Conservation (phyloP, 1,139 yeast species). For the Geotrichum candidum region DNA sequence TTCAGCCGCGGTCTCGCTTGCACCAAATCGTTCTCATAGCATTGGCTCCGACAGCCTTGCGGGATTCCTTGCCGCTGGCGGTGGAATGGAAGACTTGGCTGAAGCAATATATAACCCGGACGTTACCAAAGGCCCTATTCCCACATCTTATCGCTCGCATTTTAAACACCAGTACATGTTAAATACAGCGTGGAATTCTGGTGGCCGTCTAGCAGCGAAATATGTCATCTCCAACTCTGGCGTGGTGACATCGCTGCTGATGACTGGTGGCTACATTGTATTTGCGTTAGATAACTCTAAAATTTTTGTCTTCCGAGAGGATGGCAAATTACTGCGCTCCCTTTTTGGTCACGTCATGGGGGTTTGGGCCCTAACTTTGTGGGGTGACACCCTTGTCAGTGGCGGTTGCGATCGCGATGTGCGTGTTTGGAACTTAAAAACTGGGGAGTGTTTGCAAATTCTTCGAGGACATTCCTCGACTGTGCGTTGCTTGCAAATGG, state of each 20-base stretch:
- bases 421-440: constrained; percentile 78
- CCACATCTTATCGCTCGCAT: constrained; percentile 38
- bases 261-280: constrained; percentile 37
- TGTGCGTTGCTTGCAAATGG: constrained; percentile 83
- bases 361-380: constrained; percentile 91
- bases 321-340: constrained; percentile 66
- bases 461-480: constrained; percentile 90
- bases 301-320: constrained; percentile 43
- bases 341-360: constrained; percentile 92
- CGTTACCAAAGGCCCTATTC: constrained; percentile 32
- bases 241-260: constrained; percentile 38
- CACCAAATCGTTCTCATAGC: constrained; percentile 12
- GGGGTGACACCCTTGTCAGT: constrained; percentile 70
- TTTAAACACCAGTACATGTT: constrained; percentile 41
- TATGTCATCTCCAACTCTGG: constrained; percentile 37
- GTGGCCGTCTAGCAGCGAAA: constrained; percentile 39
- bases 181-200: constrained; percentile 39
- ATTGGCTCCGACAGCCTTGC: constrained; percentile 9
- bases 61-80: constrained; percentile 5
- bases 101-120: constrained; percentile 36
- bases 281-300: constrained; percentile 42
- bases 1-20: constrained; percentile 32
- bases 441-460: constrained; percentile 71
- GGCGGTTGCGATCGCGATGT: constrained; percentile 91
- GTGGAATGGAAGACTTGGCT: constrained; percentile 25